Base-by-base conservation (phyloP, 805 yeast species). In the Metschnikowia hibisci region DNA sequence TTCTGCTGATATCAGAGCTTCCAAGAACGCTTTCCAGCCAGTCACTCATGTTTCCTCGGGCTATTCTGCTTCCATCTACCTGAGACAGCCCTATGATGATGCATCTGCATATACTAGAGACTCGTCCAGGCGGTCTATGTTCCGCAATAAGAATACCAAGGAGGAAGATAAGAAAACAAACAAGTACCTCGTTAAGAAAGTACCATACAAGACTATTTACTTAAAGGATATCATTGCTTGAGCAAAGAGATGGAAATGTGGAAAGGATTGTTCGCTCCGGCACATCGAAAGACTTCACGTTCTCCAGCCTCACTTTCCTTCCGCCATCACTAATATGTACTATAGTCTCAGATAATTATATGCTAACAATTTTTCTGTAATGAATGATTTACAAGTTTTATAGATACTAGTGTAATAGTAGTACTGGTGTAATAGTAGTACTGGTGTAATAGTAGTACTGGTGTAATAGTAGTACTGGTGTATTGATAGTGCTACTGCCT, bases 141-240 rank as follows among this genome's bases (percentile, higher is more conserved):
- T 39, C 28, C 13, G 27, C 6, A 18, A 20, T 14, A 18, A 33
- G 34, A 36, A 16, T 35, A 28, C 32, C 15, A 46, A 27, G 20
- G 16, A 20, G 12, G 47, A 45, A 8, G 37, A 45, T 18, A 52
- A 44, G 32, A 48, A 41, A 27, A 53, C 47, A 20, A 57, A 57
- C 48, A 64, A 63, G 47, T 63, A 64, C 46, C 45, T 44, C 13
- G 60, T 64, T 23, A 53, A 51, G 32, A 47, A 53, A 32, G 53
- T 48, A 27, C 61, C 66, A 7, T 58, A 62, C 50, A 48, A 53
- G 34, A 50, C 53, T 20, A 34, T 52, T 22, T 48, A 44, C 41
- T 41, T 52, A 29, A 52, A 44, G 41, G 56, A 52, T 34, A 18
- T 52, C 12, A 39, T 52, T 7, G 36, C 38, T 12, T 46, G 22